Base-by-base conservation (phyloP, 176 grass and related monocot species). In the Aegilops tauschii region DNA sequence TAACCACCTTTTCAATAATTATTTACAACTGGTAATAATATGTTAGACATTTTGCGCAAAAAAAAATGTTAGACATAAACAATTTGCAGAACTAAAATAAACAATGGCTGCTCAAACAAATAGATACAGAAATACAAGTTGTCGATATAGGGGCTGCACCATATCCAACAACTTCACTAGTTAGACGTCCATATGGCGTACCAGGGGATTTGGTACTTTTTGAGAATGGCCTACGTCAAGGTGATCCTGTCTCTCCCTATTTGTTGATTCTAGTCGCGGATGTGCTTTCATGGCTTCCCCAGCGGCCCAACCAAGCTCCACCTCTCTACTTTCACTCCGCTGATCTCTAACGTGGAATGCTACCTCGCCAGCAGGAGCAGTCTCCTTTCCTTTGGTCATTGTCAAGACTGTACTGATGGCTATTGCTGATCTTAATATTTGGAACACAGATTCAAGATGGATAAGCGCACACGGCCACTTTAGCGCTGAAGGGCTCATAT, bases 81-180 rank as follows among this genome's bases (percentile, higher is more conserved):
- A 84, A 18, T 40, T 45, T 76, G 69, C 54, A 71, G 69, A 85
- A 58, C 17, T 65, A 76, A 20, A 16, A 84, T 34, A 76, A 59
- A 84, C 35, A 39, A 45, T 56, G 5, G 20, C 42, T 1, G 5
- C 73, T 77, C 40, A 67, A 49, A 77, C 25, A 91, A 77, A 77
- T 4, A 84, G 45, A 42, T 27, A 29, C 25, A 45, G 82, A 65
- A 44, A 8, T 49, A 75, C 12, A 13, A 35, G 3, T 64, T 63
- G 63, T 10, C 1, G 30, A 39, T 71, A 83, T 62, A 80, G 79
- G 21, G 73, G 36, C 8, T 23, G 32, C 8, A 18, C 44, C 20
- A 40, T 76, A 23, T 29, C 29, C 14, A 81, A 52, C 2, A 87
- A n/a, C 16, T 72, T 73, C 54, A 72, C 2, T 20, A 65, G 54